Evolutionary conservation across 352 stramenopile species (phyloP).

Genomic region (Pythium pyrilobum): DNA sequence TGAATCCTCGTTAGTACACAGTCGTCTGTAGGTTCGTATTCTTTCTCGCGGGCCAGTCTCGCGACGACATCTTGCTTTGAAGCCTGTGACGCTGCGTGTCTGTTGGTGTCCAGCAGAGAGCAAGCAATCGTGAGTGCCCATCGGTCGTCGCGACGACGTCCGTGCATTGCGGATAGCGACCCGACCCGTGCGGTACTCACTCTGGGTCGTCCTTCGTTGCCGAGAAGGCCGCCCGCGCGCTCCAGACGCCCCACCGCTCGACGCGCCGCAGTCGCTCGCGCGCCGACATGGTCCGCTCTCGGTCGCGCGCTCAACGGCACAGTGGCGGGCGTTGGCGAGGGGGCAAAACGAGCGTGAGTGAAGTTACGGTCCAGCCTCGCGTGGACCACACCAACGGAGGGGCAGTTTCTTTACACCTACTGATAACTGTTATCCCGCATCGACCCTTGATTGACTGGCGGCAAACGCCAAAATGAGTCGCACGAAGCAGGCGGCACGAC

Average conservation of each 20-base stretch:
- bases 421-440: neutral
- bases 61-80: no score
- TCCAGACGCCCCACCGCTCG: neutral
- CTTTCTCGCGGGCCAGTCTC: no score
- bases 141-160: no score
- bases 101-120: no score
- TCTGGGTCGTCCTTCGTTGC: neutral
- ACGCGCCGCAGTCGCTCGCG: neutral
- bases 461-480: slow-evolving; percentile 35
- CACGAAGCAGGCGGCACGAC: slow-evolving; percentile 37
- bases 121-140: no score
- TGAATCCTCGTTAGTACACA: slow-evolving; percentile 3
- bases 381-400: slow-evolving; percentile 10
- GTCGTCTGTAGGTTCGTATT: no score
- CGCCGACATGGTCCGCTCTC: slow-evolving; percentile 3
- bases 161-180: no score
- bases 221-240: neutral
- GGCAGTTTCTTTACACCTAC: neutral
- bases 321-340: neutral
- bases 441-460: neutral
- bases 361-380: neutral
- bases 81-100: no score
- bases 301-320: no score
- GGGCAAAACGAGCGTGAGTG: slow-evolving; percentile 9
- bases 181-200: no score